Evolutionary conservation across 2,329 filamentous ascomycete genomes (phyloP).

Genomic region (Aspergillus melleus): DNA sequence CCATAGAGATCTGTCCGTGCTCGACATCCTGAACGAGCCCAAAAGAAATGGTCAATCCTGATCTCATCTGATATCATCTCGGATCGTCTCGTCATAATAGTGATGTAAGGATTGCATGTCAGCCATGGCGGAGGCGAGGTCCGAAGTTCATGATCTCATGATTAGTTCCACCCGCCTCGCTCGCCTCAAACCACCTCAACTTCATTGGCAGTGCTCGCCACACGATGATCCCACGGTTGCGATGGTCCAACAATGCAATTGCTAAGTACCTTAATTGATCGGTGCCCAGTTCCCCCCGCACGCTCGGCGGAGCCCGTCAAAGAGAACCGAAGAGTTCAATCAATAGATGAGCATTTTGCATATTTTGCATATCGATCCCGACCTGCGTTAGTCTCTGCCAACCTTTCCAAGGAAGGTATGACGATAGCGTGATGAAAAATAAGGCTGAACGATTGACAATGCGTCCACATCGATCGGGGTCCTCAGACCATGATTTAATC

Average conservation of each 20-base stretch:
- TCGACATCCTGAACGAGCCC: too few species aligned
- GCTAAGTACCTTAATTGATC: background rate
- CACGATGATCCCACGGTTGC: background rate
- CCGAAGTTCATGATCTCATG: background rate
- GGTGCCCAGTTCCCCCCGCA: background rate
- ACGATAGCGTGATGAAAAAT: background rate
- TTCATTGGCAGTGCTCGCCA: background rate
- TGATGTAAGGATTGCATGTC: background rate
- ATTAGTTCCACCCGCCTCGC: background rate
- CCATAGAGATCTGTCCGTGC: too few species aligned
- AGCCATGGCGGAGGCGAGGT: background rate
- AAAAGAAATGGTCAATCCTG: too few species aligned
- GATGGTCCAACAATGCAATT: background rate
- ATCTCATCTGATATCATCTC: background rate
- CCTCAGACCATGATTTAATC: background rate
- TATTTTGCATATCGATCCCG: too few species aligned
- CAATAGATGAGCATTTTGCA: background rate
- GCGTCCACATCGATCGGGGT: background rate
- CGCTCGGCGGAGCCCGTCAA: background rate
- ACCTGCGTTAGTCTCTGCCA: background rate
- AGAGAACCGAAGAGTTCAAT: background rate
- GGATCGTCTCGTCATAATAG: background rate
- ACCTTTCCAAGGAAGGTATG: background rate
- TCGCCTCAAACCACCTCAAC: background rate
- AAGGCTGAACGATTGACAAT: background rate